Conservation (phyloP, 2,329 filamentous ascomycete species). For the Fusarium sp. region DNA sequence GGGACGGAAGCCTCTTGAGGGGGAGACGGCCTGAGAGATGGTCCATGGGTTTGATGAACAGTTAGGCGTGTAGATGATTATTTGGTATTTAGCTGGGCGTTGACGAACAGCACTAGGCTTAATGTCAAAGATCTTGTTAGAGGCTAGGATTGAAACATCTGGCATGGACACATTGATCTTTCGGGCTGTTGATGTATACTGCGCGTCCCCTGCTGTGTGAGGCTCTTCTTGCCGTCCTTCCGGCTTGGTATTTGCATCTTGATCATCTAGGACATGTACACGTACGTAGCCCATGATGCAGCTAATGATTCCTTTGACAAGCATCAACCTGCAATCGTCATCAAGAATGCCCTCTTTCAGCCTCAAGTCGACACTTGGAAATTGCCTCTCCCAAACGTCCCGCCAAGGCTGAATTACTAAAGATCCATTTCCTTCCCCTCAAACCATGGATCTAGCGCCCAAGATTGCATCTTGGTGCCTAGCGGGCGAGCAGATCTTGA, state of each 20-base stretch:
- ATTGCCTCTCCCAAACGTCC: neutral
- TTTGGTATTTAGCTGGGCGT: neutral
- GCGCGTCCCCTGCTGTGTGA: neutral
- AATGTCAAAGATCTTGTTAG: neutral
- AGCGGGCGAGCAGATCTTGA: neutral
- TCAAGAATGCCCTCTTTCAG: neutral
- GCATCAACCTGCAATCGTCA: neutral
- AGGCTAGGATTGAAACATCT: neutral
- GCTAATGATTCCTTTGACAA: neutral
- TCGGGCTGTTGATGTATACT: neutral
- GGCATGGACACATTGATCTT: neutral
- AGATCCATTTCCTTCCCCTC: neutral
- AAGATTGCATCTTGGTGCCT: neutral
- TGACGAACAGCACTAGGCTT: neutral
- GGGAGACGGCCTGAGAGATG: neutral
- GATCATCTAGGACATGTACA: neutral
- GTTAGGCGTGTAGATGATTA: neutral
- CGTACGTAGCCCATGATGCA: neutral
- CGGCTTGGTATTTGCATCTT: neutral
- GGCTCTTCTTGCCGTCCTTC: neutral
- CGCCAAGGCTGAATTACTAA: neutral
- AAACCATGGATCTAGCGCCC: neutral
- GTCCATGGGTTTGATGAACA: neutral
- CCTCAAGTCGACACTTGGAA: neutral
- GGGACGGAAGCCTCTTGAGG: constrained; percentile 24